Evolutionary conservation across 345 rosid species (phyloP), one percentile per base, ranked within the genome.

Genomic region (Aethionema arabicum): DNA sequence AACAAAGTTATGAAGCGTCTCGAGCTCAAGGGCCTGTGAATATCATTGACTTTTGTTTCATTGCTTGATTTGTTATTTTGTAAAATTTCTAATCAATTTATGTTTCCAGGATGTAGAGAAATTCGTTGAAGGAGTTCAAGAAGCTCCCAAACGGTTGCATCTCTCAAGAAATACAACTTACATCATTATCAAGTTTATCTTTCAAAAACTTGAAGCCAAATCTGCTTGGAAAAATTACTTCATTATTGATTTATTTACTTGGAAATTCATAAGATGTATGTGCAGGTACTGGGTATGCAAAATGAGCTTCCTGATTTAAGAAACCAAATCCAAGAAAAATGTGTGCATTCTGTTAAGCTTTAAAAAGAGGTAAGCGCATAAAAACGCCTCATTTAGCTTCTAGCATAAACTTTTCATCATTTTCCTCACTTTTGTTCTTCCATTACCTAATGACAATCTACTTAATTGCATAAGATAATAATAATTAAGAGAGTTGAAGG

Each of bases 201-300:
- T 9, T 9, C 5, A 14, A 32, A 14, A 43, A 35, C 44, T 2
- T 21, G 27, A 21, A 21, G 27, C 27, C 2, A 21, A 21, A 21
- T 21, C 27, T 21, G 27, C 27, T 21, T 21, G 27, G 2, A 21
- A 21, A 21, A 21, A 4, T n/a, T n/a, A n/a, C 45, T 67, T 38
- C 49, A 56, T 59, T 12, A n/a, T 32, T 59, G 45, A 41, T 42
- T 16, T 1, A 7, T 21, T 47, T 15, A 15, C 14, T 14, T 29
- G 15, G 10, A 35, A 44, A 38, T 5, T 32, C 15, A 15, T 8
- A 6, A 50, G 12, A 7, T 32, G 5, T 32, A 8, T 59, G 21
- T 52, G 11, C 78, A 92, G 98, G 93, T 92, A 65, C 76, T 87
- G 85, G 88, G 80, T 16, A 85, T 92, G 98, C 93, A 92, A 63